Evolutionary conservation across 257 asterid species (phyloP).

Genomic region (Cordia subcordata): DNA sequence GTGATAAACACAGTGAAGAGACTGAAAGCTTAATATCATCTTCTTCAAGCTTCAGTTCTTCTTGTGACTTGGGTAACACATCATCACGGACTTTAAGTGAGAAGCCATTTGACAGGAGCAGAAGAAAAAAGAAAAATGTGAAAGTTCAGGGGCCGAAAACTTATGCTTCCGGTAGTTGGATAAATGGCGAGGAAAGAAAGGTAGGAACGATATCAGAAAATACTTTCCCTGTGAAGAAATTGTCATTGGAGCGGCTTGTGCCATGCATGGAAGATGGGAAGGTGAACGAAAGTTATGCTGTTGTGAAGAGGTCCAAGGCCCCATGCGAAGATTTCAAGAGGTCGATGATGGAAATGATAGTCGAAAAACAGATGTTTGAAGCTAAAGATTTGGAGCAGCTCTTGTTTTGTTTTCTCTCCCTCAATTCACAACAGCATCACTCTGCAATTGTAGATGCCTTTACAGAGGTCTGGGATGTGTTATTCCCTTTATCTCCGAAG

Average conservation of each 20-base stretch:
- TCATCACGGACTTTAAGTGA: constrained; percentile 2
- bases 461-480: constrained; percentile 49
- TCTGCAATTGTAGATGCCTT: constrained; percentile 61
- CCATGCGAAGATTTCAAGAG: constrained; percentile 80
- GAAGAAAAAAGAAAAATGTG: constrained; percentile 14
- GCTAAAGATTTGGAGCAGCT: constrained; percentile 58
- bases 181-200: constrained; percentile 15
- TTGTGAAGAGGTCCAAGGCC: constrained; percentile 62
- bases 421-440: constrained; percentile 60
- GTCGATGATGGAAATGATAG: constrained; percentile 76
- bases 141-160: constrained; percentile 22
- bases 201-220: constrained; percentile 1
- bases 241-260: constrained; percentile 10
- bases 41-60: constrained; percentile 31
- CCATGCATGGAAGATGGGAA: constrained; percentile 30
- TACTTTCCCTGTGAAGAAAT: constrained; percentile 10
- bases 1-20: constrained; percentile 18
- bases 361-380: constrained; percentile 61
- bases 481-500: constrained; percentile 24
- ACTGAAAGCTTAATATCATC: constrained; percentile 33
- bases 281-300: constrained; percentile 45
- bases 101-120: constrained; percentile 8
- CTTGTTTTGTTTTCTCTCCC: constrained; percentile 58
- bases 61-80: constrained; percentile 15
- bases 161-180: constrained; percentile 27